These are phyloP conservation scores for Sarcomyxa edulis DNA, from an alignment of 768 basidiomycete species.

Conservation along the genomic window DNA sequence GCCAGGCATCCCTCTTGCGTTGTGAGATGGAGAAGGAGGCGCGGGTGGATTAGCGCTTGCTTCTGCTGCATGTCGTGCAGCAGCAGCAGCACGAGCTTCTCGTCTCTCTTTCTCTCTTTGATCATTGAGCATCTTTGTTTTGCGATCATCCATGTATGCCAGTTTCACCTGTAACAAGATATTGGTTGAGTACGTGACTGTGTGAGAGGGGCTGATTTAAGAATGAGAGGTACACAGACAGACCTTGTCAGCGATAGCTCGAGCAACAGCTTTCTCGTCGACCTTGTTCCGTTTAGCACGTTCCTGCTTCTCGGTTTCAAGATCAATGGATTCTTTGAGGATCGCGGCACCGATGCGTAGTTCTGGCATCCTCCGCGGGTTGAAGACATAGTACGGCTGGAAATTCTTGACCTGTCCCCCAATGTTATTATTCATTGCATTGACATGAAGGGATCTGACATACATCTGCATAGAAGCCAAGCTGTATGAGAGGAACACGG, in stretches of 20 bases:
- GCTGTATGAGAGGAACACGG: no score
- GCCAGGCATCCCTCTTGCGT: conserved; percentile 29
- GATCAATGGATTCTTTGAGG: conserved; percentile 54
- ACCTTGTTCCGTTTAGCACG: conserved; percentile 41
- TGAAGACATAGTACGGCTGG: conserved; percentile 69
- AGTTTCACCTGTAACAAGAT: conserved; percentile 54
- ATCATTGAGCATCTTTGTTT: conserved; percentile 45
- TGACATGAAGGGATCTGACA: background rate
- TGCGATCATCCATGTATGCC: conserved; percentile 77
- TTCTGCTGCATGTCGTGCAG: conserved; percentile 10
- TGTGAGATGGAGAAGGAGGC: conserved; percentile 12
- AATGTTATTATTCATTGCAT: no score
- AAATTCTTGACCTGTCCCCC: conserved; percentile 57
- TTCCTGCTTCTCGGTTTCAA: conserved; percentile 46
- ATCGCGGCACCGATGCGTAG: conserved; percentile 62
- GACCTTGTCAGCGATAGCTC: conserved; percentile 54
- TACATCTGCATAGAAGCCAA: conserved; percentile 73
- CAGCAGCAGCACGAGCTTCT: conserved; percentile 30
- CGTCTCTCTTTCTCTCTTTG: conserved; percentile 54
- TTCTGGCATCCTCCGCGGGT: conserved; percentile 44
- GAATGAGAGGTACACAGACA: conserved; percentile 2
- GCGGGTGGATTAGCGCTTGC: conserved; percentile 2
- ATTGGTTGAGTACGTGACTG: no score
- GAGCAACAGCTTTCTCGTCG: conserved; percentile 55
- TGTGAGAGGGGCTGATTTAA: no score